phyloP scores from a whole-genome alignment of 768 basidiomycete genomes.

The Auriculariales sp. region DNA sequence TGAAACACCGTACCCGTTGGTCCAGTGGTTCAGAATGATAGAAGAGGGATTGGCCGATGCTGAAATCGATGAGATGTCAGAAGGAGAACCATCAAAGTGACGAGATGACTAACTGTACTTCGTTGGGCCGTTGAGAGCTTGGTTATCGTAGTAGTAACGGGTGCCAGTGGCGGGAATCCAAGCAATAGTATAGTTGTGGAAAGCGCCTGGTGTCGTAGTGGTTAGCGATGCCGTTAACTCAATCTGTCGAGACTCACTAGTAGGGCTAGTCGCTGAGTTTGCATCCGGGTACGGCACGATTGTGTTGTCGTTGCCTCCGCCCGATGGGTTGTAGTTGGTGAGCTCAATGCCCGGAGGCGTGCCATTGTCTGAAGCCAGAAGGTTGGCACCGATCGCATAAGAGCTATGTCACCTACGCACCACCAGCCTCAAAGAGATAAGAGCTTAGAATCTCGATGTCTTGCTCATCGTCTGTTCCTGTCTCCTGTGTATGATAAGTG shows the following conservation, averaged over 20 bases:
- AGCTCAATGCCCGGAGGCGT: not conserved
- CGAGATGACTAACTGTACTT: too few species aligned
- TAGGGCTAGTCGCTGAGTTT: not conserved
- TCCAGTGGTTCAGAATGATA: not conserved
- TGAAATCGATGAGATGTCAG: too few species aligned
- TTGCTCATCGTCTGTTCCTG: not conserved
- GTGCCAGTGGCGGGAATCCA: not conserved
- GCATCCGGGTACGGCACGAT: not conserved
- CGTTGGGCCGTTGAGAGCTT: not conserved
- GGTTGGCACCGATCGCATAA: too few species aligned
- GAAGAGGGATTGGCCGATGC: not conserved
- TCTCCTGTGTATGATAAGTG: not conserved
- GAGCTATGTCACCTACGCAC: too few species aligned
- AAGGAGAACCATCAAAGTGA: too few species aligned
- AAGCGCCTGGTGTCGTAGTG: too few species aligned
- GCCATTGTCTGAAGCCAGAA: too few species aligned
- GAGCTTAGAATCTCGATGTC: not conserved
- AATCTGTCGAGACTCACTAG: too few species aligned
- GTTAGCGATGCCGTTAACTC: too few species aligned
- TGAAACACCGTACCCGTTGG: too few species aligned
- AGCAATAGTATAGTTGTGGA: not conserved
- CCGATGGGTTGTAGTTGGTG: not conserved
- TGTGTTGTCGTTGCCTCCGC: not conserved
- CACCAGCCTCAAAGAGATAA: not conserved
- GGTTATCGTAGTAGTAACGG: not conserved